Base-by-base conservation (phyloP, 1,139 yeast species). In the Yamadazyma membranifaciens region DNA sequence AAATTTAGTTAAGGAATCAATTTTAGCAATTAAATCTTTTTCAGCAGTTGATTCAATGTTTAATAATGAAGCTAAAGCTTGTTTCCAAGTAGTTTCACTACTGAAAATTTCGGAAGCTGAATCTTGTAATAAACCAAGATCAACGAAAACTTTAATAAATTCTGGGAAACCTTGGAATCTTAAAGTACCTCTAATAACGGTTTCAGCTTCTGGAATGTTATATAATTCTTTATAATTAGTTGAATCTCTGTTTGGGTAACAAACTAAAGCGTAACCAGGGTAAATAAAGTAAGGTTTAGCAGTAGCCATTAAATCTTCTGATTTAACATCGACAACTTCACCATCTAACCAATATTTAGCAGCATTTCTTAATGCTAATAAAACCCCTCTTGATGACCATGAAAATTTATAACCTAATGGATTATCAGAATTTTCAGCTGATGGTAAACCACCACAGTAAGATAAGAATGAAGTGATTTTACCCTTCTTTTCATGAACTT, bases 111-210 rank as follows among this genome's bases (percentile, higher is more conserved):
- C 83, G 46, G 68, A 65, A 48, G 79, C 76, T 35, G 80, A 83
- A 55, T 92, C 98, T 62, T 80, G 81, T 60, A 92, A 78, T 80
- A 92, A 83, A 26, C 97, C 97, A 58, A 89, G 72, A 66, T 92
- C 98, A 46, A 92, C 98, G 45, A 92, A 78, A 38, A 85, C 97
- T 74, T 91, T 91, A 67, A 91, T 83, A 65, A 92, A 91, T 72
- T 91, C 96, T 44, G 98, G 97, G 91, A 92, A 92, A 39, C 98
- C 98, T 71, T 89, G 98, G 81, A 78, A 92, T 73, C 98, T 82
- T 62, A 92, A 78, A 49, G 98, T 92, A 60, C 98, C 98, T 75
- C 98, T 87, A 57, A 92, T 80, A 47, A 92, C 89, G 45, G 96
- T 89, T 58, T 92, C 89, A 52, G 98, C 98, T 73, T 92, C 98